Evolutionary conservation across 441 rosid species (phyloP).

Genomic region (Erodium texanum): DNA sequence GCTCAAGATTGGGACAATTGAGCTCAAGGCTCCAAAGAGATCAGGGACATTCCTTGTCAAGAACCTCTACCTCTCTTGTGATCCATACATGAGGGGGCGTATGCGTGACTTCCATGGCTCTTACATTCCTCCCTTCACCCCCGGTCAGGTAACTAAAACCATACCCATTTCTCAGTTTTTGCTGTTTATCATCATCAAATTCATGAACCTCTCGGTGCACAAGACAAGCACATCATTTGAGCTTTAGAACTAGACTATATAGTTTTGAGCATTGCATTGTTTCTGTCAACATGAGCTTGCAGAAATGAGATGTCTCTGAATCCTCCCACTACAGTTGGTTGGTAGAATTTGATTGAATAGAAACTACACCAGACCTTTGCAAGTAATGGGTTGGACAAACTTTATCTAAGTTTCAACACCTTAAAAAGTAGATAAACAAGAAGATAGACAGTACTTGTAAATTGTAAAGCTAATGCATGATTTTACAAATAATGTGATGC

Average conservation of each 20-base stretch:
- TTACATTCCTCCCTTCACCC: constrained; percentile 52
- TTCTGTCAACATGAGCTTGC: no score
- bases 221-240: neutral
- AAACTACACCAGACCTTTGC: no score
- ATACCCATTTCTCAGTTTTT: neutral
- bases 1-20: constrained; percentile 20
- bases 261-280: no score
- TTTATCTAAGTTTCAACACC: no score
- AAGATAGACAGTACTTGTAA: no score
- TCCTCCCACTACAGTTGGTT: no score
- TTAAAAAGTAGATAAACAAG: no score
- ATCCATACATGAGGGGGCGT: constrained; percentile 56
- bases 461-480: no score
- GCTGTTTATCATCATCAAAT: neutral
- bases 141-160: constrained; percentile 42
- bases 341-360: no score
- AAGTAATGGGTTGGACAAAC: no score
- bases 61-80: constrained; percentile 60
- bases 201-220: neutral
- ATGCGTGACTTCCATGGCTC: constrained; percentile 33
- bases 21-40: constrained; percentile 34
- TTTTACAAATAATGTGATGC: neutral
- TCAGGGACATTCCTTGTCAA: constrained; percentile 37
- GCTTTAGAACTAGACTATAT: neutral
- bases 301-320: no score